Base-by-base conservation (phyloP, 768 basidiomycete species). In the Boletus vermiculosoides region DNA sequence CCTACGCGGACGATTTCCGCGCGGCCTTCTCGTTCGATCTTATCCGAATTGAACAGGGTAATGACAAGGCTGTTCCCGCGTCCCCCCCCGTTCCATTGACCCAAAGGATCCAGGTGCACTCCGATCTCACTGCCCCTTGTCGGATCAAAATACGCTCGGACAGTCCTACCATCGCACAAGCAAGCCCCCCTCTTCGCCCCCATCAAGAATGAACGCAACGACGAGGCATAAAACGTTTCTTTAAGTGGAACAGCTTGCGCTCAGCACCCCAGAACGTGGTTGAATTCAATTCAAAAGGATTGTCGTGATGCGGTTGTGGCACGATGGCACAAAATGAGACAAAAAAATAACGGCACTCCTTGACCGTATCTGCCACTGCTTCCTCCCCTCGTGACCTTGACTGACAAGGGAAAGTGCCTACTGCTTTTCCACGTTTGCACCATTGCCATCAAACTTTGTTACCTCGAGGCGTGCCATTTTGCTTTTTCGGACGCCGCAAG, bases 231-330 rank as follows among this genome's bases (percentile, higher is more conserved):
- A 37, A 50, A 25, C 37, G 13, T 42, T 36, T 52, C 37, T 37
- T 51, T 48, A 42, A 30, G 49, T 65, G 67, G 67, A 44, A 28
- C 67, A 61, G 69, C 48, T 52, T 56, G 49, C 9, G 31, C 47
- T 64, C 18, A 52, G 28, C 57, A 69, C 69, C 69, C 69, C 62
- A 51, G 56, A 71, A 70, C 69, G 69, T 70, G 69, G 57, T 36
- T n/a, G 20, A 9, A 36, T 50, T 40, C 30, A 45, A 25, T 39
- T 37, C 20, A 37, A 58, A 20, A 31, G 41, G 53, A 45, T 44
- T 59, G 47, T 54, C 53, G 47, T 48, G 61, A 54, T 54, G 22
- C 8, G 8, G 7, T 7, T 36, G 30, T 40, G 58, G 45, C 45
- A 34, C 16, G 42, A 25, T 51, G 40, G 47, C 50, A 41, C 25